Percentiles rank a stretch among this genome's conserved stretches.
These are phyloP conservation scores for Amanita subjunquillea DNA, from an alignment of 768 basidiomycete genomes.

Conservation along the genomic window DNA sequence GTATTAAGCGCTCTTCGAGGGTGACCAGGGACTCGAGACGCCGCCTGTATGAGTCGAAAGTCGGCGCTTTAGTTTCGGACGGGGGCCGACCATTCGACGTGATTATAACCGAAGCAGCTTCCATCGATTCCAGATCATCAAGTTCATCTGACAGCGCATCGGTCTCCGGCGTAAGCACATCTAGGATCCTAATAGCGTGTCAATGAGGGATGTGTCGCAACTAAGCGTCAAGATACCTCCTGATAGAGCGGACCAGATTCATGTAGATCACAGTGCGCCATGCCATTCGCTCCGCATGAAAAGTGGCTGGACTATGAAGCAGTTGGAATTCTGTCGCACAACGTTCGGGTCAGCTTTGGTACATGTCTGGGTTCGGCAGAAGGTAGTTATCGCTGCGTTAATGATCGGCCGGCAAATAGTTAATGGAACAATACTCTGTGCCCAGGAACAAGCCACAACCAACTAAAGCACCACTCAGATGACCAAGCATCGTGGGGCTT, in stretches of 20 bases:
- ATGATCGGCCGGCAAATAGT: background rate
- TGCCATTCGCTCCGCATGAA: conserved; percentile 71
- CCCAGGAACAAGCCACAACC: background rate
- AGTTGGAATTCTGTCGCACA: conserved; percentile 65
- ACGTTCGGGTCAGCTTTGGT: background rate
- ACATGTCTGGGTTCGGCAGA: background rate
- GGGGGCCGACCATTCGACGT: conserved; percentile 38
- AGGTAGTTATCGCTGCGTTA: background rate
- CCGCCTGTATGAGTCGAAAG: conserved; percentile 51
- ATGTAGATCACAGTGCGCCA: conserved; percentile 87
- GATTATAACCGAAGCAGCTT: conserved; percentile 43
- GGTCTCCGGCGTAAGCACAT: conserved; percentile 57
- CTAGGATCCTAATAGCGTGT: conserved; percentile 46
- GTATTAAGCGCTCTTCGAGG: conserved; percentile 62
- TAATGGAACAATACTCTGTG: background rate
- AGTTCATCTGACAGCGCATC: conserved; percentile 45
- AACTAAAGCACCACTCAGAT: background rate
- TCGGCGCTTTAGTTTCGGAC: conserved; percentile 41
- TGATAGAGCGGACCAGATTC: conserved; percentile 76
- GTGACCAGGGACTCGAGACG: conserved; percentile 59
- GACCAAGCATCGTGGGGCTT: too few species aligned
- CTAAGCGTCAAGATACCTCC: conserved; percentile 34
- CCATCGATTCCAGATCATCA: conserved; percentile 42
- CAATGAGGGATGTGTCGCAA: conserved; percentile 6
- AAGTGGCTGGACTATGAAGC: conserved; percentile 65